Percentiles rank a stretch among this genome's conserved stretches.
These are phyloP conservation scores for Pseudoperonospora humuli DNA, from an alignment of 352 stramenopile genomes.

Conservation along the genomic window DNA sequence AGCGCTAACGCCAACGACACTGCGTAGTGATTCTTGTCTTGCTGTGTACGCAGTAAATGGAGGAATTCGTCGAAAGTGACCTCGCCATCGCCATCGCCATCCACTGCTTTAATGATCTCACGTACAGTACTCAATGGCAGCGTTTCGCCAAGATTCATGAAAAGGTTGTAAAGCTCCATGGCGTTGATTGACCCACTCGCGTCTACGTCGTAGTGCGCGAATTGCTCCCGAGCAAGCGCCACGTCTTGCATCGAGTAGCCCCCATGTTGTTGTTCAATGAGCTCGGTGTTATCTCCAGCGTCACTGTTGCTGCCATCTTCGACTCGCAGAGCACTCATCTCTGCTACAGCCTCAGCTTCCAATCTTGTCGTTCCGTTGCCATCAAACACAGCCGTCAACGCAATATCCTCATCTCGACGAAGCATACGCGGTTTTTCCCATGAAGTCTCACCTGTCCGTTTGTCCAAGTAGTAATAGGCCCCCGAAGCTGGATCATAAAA, in stretches of 20 bases:
- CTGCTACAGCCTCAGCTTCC: no score
- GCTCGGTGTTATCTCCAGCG: no score
- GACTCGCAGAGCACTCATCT: no score
- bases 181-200: constrained; percentile 54
- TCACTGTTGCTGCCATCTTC: no score
- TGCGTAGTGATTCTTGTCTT: constrained; percentile 54
- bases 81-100: constrained; percentile 50
- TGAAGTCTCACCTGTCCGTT: no score
- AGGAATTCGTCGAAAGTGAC: constrained; percentile 71
- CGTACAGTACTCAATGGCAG: constrained; percentile 49
- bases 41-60: constrained; percentile 45
- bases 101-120: constrained; percentile 48
- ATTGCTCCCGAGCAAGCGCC: constrained; percentile 48
- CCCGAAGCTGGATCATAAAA: constrained; percentile 46
- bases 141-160: constrained; percentile 49
- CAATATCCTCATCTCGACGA: no score
- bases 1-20: constrained; percentile 50
- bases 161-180: constrained; percentile 48
- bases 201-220: constrained; percentile 55
- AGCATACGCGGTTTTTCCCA: constrained; percentile 69
- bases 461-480: constrained; percentile 62
- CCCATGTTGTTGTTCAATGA: no score
- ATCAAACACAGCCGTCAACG: no score
- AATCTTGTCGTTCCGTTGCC: no score
- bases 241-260: no score